Evolutionary conservation across 176 grass and related monocot genomes (phyloP).

Genomic region (Triticum monococcum): DNA sequence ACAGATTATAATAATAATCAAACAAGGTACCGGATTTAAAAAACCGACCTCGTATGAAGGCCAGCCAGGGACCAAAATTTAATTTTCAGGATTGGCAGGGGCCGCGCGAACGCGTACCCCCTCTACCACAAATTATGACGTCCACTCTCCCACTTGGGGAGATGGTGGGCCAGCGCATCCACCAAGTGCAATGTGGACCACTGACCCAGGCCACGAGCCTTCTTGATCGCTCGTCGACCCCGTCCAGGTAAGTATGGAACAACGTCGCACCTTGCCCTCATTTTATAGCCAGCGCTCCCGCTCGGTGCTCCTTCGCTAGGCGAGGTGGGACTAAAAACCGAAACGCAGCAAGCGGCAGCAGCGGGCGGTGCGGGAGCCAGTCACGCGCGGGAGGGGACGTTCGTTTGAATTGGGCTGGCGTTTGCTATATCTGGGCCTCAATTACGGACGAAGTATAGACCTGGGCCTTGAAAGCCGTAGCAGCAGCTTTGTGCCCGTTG

Average conservation of each 20-base stretch:
- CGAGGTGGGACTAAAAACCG: neutral
- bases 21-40: too few relatives aligned
- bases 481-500: too few relatives aligned
- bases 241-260: constrained; percentile 42
- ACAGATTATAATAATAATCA: too few relatives aligned
- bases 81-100: constrained; percentile 23
- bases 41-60: too few relatives aligned
- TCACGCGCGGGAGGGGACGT: too few relatives aligned
- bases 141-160: constrained; percentile 52
- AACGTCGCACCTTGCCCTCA: accelerated
- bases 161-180: constrained; percentile 47
- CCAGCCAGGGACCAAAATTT: neutral
- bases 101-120: constrained; percentile 60
- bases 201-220: constrained; percentile 34
- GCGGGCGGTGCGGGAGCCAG: too few relatives aligned
- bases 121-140: constrained; percentile 55
- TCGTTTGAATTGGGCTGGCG: neutral
- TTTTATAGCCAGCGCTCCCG: neutral
- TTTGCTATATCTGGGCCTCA: neutral
- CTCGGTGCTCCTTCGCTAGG: neutral
- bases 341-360: neutral
- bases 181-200: constrained; percentile 43
- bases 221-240: constrained; percentile 31
- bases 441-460: neutral
- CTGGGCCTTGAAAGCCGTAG: too few relatives aligned